A percentile compares a stretch with the other conserved stretches of the same genome.
Evolutionary conservation across 139 green algal species (phyloP).

Genomic region (Closterium sp.): DNA sequence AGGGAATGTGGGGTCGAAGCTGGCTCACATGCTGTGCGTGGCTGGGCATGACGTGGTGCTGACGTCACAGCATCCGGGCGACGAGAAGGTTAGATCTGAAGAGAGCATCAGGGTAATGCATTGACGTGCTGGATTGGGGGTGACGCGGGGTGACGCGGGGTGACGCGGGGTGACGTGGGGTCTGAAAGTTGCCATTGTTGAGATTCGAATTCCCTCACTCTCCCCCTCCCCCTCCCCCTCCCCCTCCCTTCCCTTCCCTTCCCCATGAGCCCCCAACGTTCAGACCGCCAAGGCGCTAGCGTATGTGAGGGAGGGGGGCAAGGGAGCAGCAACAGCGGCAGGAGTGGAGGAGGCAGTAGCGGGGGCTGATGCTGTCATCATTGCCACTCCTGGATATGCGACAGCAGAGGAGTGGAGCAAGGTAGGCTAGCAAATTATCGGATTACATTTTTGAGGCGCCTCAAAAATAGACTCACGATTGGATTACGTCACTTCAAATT

Average conservation of each 20-base stretch:
- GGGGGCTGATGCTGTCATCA: not conserved
- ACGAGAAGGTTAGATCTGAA: constrained; percentile 5
- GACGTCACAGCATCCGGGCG: not conserved
- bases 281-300: not conserved
- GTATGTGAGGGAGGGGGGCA: not conserved
- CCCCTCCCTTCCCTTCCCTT: not conserved
- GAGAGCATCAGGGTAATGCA: no score
- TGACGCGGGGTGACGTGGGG: not conserved
- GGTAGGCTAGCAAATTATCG: not conserved
- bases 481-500: no score
- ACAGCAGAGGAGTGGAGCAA: not conserved
- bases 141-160: not conserved
- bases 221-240: not conserved
- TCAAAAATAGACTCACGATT: no score
- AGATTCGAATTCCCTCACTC: no score
- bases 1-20: not conserved
- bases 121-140: no score
- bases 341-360: not conserved
- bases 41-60: not conserved
- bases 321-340: not conserved
- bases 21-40: not conserved
- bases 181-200: not conserved
- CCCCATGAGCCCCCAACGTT: not conserved
- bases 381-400: not conserved
- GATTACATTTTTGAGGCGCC: no score